phyloP scores from a whole-genome alignment of 1,139 yeast species.

The Eremothecium coryli region DNA sequence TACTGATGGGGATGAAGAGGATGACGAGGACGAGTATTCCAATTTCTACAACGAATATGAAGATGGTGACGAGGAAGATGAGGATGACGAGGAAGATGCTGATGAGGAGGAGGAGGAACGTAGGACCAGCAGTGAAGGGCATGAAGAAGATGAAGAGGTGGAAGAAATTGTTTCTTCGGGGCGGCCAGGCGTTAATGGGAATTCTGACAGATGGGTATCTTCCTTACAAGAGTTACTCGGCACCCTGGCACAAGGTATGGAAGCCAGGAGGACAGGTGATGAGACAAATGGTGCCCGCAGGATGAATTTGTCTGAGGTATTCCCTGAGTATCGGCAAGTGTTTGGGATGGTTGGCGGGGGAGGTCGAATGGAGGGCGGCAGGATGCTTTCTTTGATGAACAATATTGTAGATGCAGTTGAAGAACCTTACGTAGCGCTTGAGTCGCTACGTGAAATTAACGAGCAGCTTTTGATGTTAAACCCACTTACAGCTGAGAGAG shows the following conservation, averaged over 20 bases:
- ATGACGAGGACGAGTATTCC: conserved; percentile 12
- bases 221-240: conserved; percentile 19
- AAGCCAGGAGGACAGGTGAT: conserved; percentile 7
- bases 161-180: conserved; percentile 16
- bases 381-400: conserved; percentile 18
- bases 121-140: conserved; percentile 15
- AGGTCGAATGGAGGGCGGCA: conserved; percentile 18
- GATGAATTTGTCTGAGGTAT: conserved; percentile 13
- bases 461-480: conserved; percentile 63
- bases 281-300: conserved; percentile 11
- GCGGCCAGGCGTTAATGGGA: conserved; percentile 19
- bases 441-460: conserved; percentile 54
- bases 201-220: conserved; percentile 17
- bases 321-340: conserved; percentile 19
- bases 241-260: conserved; percentile 15
- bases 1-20: conserved; percentile 24
- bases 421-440: conserved; percentile 43
- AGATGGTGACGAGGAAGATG: conserved; percentile 12
- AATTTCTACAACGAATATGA: conserved; percentile 9
- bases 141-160: conserved; percentile 20
- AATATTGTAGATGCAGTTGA: conserved; percentile 29
- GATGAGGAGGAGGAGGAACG: conserved; percentile 16
- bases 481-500: conserved; percentile 50
- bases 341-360: conserved; percentile 30
- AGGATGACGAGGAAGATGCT: conserved; percentile 12